Evolutionary conservation across 2,329 filamentous ascomycete species (phyloP), one percentile per base, ranked within the genome.

Genomic region (Byssothecium circinans): DNA sequence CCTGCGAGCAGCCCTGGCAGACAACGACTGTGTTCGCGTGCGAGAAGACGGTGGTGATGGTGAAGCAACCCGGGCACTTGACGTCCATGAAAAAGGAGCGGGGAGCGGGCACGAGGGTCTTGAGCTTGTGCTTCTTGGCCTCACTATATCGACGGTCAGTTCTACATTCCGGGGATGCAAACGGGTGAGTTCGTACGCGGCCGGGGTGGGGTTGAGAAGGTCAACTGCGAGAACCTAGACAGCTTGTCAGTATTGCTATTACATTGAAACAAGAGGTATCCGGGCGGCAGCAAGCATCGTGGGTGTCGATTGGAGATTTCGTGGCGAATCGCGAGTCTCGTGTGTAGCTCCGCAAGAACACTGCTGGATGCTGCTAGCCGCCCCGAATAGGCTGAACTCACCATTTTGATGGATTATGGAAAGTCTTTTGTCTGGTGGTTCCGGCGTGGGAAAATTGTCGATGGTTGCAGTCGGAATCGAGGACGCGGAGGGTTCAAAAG

Each of bases 31-130:
- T 99, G 85, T 99, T 94, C 78, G 94, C 94, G 85, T 99, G 94
- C 61, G 92, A 97, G 89, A 97, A 99, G 80, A 99, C 94, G 78
- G 94, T 99, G 78, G 94, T 99, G 86, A 99, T 99, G 79, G 91
- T 96, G 88, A 97, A 99, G 89, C 94, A 99, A 74, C 94, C 94
- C 77, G 94, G 94, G 89, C 94, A 99, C 88, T 99, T 99, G 84
- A 99, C 94, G 77, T 99, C 94, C 94, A 99, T 99, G 89, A 99
- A 99, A 89, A 97, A 99, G 67, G 92, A 97, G 78, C 94, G 90
- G 72, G 94, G 94, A 64, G 85, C 87, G 72, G 94, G 94, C 75
- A 99, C 94, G 71, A 99, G 89, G 67, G 84, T 91, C 91, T 99
- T 99, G 78, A 99, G 90, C 90, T 99, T 99, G 89, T 99, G 94